Conservation (phyloP, 345 rosid species). For the Gynandropsis gynandra region DNA sequence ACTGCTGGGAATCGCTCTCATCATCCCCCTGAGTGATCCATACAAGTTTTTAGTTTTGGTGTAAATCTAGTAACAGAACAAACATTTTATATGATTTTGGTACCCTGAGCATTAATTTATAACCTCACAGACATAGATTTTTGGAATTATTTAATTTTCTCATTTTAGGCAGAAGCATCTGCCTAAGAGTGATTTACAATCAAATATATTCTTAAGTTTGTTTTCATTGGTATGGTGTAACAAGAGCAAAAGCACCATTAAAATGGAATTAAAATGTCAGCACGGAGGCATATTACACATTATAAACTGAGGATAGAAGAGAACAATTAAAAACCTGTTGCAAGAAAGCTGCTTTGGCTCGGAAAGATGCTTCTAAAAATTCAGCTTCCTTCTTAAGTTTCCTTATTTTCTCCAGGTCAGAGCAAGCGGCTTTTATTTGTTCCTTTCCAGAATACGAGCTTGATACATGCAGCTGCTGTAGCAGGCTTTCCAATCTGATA, state of each 20-base stretch:
- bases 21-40: conserved; percentile 53
- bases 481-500: conserved; percentile 71
- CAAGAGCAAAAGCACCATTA: too few species aligned
- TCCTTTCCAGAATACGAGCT: conserved; percentile 78
- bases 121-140: too few species aligned
- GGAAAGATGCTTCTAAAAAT: conserved; percentile 91
- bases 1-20: conserved; percentile 38
- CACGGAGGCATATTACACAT: conserved; percentile 4
- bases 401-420: conserved; percentile 91
- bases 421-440: conserved; percentile 88
- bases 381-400: conserved; percentile 98
- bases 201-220: too few species aligned
- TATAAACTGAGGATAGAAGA: conserved; percentile 3
- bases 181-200: too few species aligned
- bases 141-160: too few species aligned
- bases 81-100: conserved; percentile 12
- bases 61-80: conserved; percentile 6
- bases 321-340: conserved; percentile 49
- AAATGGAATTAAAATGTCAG: conserved; percentile 1
- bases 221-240: too few species aligned
- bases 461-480: conserved; percentile 65
- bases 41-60: conserved; percentile 20
- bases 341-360: conserved; percentile 86
- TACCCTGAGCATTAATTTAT: not conserved
- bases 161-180: too few species aligned